Evolutionary conservation across 2,329 filamentous ascomycete genomes (phyloP), one percentile per base, ranked within the genome.

Genomic region (Orbilia blumenaviensis): DNA sequence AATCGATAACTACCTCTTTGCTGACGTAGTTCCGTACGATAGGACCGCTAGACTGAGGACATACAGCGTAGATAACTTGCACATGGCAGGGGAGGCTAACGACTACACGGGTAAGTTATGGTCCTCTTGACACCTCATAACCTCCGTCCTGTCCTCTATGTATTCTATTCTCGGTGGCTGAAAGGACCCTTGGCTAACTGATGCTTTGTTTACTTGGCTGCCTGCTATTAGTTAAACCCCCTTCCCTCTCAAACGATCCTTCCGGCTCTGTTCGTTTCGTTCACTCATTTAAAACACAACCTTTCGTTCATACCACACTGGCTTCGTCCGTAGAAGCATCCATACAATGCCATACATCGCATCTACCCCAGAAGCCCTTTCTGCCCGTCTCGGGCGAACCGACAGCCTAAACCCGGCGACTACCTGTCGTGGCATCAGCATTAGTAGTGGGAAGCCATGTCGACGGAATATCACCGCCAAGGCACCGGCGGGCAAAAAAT

Each of bases 351-450:
- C 89, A 74, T 89, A 89, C 82, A 87, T 89, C 78, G 84, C 87
- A 66, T 87, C 90, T 81, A 96, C 93, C 0, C 94, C 94, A 78
- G 94, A 97, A 54, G 77, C 77, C 8, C 79, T 79, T 18, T 76
- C 78, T 10, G 85, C 90, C 91, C 72, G 72, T 18, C 84, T 91
- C 27, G 87, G 87, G 69, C 91, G 94, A 71, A 89, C 89, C 80
- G 94, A 97, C 85, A 96, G 93, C 61, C 92, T 91, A 82, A 90
- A 96, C 79, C 90, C 93, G 1, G 86, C 88, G 0, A 91, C 90
- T 10, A 97, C 94, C 82, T 99, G 95, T 84, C 90, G 90, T 84
- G 95, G 95, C 71, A 88, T 98, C 78, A 97, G 93, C 2, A 87
- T 89, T 27, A 89, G 86, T 79, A 68, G 58, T 21, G 95, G 95